Evolutionary conservation across 257 asterid species (phyloP), one percentile per base, ranked within the genome.

Genomic region (Eucommia ulmoides): DNA sequence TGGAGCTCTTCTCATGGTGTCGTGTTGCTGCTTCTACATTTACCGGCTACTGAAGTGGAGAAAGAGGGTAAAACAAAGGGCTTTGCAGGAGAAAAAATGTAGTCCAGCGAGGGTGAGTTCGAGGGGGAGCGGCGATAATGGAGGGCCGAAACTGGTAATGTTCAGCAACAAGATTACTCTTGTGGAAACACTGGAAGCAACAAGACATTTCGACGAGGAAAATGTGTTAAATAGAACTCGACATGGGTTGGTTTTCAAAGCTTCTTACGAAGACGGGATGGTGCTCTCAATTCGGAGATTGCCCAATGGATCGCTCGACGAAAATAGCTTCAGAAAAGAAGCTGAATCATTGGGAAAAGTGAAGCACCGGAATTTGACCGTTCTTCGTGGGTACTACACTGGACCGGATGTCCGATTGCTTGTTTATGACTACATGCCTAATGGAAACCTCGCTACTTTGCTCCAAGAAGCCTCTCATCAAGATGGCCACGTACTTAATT

Each of bases 381-480:
- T 85, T 24, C 82, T 85, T 22, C 83, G 96, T 0, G 96, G 96
- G 16, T 85, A 82, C 48, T 85, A 85, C 24, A 76, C 87, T 0
- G 93, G 95, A 0, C 91, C 95, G 0, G 83, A 85, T 17, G 71
- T 68, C 66, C 64, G 93, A 1, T 81, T 85, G 21, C 73, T 85
- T 14, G 65, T 82, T 8, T 82, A 81, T 17, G 95, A 84, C 20
- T 84, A 84, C 79, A 84, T 84, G 95, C 95, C 93, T 1, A 85
- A 85, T 16, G 95, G 95, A 42, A 85, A 79, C 54, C 55, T 85
- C 1, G 85, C 77, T 45, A 82, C 93, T 0, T 61, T 85, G 8
- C 93, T 85, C 45, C 93, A 82, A 56, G 96, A 85, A 33, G 96
- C 96, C 12, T 72, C 86, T 1, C 94, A 85, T 50, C 92, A 85